Percentiles rank a stretch among this genome's conserved stretches.
These are phyloP conservation scores for Irpex lacteus DNA, from an alignment of 1,284 basidiomycete species.

Conservation along the genomic window DNA sequence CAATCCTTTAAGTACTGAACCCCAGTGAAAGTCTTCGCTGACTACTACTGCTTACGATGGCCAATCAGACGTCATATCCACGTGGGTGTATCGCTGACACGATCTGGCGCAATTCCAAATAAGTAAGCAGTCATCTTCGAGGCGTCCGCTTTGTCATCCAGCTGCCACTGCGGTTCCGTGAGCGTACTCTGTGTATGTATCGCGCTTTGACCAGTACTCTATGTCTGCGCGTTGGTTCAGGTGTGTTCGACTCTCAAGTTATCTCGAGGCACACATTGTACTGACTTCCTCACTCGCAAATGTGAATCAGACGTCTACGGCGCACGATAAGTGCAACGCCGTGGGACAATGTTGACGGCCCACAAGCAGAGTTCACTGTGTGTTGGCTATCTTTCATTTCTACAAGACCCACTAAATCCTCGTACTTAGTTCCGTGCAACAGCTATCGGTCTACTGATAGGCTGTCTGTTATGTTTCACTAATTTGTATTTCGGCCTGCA, in stretches of 20 bases:
- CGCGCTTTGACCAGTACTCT: not conserved
- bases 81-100: not conserved
- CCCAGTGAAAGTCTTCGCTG: no score
- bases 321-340: not conserved
- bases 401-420: not conserved
- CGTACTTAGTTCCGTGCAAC: slow-evolving; percentile 44
- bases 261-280: not conserved
- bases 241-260: not conserved
- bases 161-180: no score
- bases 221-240: not conserved
- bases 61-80: not conserved
- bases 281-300: not conserved
- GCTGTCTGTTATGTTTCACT: slow-evolving; percentile 74
- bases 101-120: not conserved
- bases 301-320: not conserved
- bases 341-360: not conserved
- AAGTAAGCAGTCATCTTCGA: not conserved
- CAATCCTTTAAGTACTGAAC: not conserved
- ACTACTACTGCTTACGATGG: no score
- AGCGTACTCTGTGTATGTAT: no score
- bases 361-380: slow-evolving; percentile 9
- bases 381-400: not conserved
- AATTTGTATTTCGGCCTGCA: slow-evolving; percentile 78
- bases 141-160: no score
- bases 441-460: slow-evolving; percentile 60